A percentile compares a stretch with the other conserved stretches of the same genome.
Conservation (phyloP, 495 filamentous ascomycete species). For the Daldinia loculata region DNA sequence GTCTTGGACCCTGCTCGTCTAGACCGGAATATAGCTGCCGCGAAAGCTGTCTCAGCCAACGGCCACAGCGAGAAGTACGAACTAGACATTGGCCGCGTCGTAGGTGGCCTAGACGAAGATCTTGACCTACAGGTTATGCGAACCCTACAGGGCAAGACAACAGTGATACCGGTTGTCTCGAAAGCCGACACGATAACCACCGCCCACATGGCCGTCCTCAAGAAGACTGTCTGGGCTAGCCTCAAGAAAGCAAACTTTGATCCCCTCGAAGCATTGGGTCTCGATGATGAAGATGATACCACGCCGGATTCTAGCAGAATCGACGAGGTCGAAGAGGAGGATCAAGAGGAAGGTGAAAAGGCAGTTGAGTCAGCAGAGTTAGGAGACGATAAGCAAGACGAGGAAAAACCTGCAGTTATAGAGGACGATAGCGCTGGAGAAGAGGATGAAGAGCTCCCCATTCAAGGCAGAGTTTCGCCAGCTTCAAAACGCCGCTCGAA, state of each 20-base stretch:
- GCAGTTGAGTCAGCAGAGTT: constrained; percentile 38
- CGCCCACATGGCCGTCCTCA: constrained; percentile 91
- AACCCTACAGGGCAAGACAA: constrained; percentile 91
- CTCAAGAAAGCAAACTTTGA: constrained; percentile 87
- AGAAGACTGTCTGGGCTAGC: constrained; percentile 87
- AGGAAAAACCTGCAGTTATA: constrained; percentile 33
- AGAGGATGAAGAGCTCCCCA: constrained; percentile 47
- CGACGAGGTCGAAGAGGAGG: constrained; percentile 67
- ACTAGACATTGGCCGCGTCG: constrained; percentile 53
- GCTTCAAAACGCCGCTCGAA: constrained; percentile 57
- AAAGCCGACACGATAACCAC: constrained; percentile 97
- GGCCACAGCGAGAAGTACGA: constrained; percentile 62
- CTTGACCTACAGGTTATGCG: constrained; percentile 91
- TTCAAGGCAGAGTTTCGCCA: constrained; percentile 43
- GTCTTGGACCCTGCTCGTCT: constrained; percentile 89
- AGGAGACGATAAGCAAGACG: constrained; percentile 27
- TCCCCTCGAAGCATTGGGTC: constrained; percentile 82
- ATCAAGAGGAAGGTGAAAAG: constrained; percentile 50
- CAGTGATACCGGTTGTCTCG: constrained; percentile 93
- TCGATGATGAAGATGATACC: constrained; percentile 77
- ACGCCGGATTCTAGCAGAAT: constrained; percentile 61
- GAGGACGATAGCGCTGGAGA: constrained; percentile 46
- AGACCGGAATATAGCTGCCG: constrained; percentile 79
- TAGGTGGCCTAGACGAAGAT: constrained; percentile 85
- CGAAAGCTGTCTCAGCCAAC: constrained; percentile 61